A percentile compares a stretch with the other conserved stretches of the same genome.
These are phyloP conservation scores for Diatrype stigma DNA, from an alignment of 2,329 filamentous ascomycete species.

Conservation along the genomic window DNA sequence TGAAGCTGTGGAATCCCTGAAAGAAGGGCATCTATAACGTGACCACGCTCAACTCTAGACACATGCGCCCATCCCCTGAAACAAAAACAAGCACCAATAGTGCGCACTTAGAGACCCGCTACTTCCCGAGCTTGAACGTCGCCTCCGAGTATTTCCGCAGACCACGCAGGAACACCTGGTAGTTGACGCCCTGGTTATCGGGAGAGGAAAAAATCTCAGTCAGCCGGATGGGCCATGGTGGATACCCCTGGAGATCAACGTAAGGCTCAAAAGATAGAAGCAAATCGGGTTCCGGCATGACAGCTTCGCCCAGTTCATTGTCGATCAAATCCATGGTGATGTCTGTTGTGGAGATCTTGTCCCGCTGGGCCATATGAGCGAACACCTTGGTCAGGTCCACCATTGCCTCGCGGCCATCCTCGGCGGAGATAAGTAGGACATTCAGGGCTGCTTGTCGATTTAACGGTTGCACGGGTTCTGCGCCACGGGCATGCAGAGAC, in stretches of 20 bases:
- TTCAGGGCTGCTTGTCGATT: slow-evolving; percentile 39
- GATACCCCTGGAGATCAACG: slow-evolving; percentile 84
- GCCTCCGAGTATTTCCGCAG: slow-evolving; percentile 81
- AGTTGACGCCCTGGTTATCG: slow-evolving; percentile 80
- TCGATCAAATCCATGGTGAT: slow-evolving; percentile 85
- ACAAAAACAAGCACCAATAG: not conserved
- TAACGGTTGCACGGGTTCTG: slow-evolving; percentile 33
- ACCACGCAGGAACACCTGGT: slow-evolving; percentile 86
- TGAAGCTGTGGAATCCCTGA: slow-evolving; percentile 34
- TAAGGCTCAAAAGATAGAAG: slow-evolving; percentile 81
- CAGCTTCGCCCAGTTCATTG: slow-evolving; percentile 72
- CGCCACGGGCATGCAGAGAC: slow-evolving; percentile 46
- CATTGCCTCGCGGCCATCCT: slow-evolving; percentile 88
- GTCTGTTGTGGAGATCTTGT: slow-evolving; percentile 75
- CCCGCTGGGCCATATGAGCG: slow-evolving; percentile 88
- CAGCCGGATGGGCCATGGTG: slow-evolving; percentile 91
- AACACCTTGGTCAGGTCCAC: slow-evolving; percentile 94
- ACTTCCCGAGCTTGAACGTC: slow-evolving; percentile 79
- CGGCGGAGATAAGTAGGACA: slow-evolving; percentile 76
- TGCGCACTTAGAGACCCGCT: slow-evolving; percentile 16
- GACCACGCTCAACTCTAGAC: slow-evolving; percentile 1
- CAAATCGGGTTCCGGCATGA: slow-evolving; percentile 87
- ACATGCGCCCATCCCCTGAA: not conserved
- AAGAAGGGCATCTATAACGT: slow-evolving; percentile 5
- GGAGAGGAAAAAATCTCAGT: slow-evolving; percentile 85